Percentiles rank a stretch among this genome's conserved stretches.
Evolutionary conservation across 129 eudicot species (phyloP).

Genomic region (Centrapalus pauciflorus): DNA sequence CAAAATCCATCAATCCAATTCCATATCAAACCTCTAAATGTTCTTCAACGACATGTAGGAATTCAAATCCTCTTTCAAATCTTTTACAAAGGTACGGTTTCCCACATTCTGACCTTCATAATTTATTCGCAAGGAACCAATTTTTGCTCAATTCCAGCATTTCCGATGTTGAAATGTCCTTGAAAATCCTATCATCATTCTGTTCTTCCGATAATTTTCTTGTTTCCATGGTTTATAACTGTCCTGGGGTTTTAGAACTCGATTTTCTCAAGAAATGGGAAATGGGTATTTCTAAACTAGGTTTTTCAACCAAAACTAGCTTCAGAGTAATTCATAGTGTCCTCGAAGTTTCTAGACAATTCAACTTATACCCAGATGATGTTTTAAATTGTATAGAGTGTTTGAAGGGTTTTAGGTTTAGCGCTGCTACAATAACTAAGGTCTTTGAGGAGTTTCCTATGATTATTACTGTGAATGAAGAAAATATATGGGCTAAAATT

Average conservation of each 20-base stretch:
- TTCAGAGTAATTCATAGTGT: conserved; percentile 29
- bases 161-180: conserved; percentile 39
- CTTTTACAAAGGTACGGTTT: conserved; percentile 66
- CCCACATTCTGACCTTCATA: conserved; percentile 35
- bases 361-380: conserved; percentile 52
- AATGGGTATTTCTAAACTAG: conserved; percentile 29
- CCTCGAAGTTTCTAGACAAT: conserved; percentile 54
- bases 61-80: conserved; percentile 27
- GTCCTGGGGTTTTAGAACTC: conserved; percentile 58
- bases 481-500: conserved; percentile 29
- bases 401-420: conserved; percentile 60
- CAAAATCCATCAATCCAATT: conserved; percentile 13
- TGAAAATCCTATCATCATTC: conserved; percentile 45
- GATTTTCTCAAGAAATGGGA: conserved; percentile 56
- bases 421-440: conserved; percentile 44
- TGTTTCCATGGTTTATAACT: conserved; percentile 41
- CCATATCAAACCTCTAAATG: conserved; percentile 11
- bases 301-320: conserved; percentile 12
- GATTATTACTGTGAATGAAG: conserved; percentile 46
- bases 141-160: conserved; percentile 38
- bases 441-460: conserved; percentile 57
- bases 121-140: conserved; percentile 39
- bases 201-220: conserved; percentile 31
- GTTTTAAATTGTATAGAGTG: conserved; percentile 39
- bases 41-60: conserved; percentile 25